A percentile compares a stretch with the other conserved stretches of the same genome.
Evolutionary conservation across 129 eudicot species (phyloP).

Genomic region (Silybum marianum): DNA sequence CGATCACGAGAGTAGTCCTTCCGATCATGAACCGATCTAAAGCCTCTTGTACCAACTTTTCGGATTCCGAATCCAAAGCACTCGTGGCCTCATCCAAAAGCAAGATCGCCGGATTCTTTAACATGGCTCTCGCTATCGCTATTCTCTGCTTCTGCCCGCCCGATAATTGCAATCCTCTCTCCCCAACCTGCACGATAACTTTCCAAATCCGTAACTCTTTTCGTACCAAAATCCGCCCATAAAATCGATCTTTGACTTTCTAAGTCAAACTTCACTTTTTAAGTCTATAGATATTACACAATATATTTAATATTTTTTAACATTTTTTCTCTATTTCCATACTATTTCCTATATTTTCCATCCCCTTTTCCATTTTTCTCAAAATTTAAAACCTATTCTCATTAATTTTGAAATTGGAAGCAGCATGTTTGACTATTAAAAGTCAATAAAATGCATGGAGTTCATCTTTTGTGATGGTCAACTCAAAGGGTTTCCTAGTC

Average conservation of each 20-base stretch:
- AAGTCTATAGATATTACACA: background rate
- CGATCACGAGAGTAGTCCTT: conserved; percentile 91
- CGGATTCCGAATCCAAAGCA: conserved; percentile 95
- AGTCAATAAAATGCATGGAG: conserved; percentile 17
- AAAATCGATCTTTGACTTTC: background rate
- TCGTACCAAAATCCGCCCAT: background rate
- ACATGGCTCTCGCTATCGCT: conserved; percentile 96
- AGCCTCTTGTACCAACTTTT: conserved; percentile 94
- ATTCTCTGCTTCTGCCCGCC: conserved; percentile 99
- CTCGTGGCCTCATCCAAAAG: conserved; percentile 98
- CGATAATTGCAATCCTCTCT: conserved; percentile 90
- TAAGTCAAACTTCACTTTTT: background rate
- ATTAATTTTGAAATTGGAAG: background rate
- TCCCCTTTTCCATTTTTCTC: background rate
- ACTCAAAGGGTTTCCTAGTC: conserved; percentile 32
- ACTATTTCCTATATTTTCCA: background rate
- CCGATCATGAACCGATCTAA: conserved; percentile 96
- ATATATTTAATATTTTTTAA: background rate
- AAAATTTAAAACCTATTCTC: background rate
- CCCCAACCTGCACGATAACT: conserved; percentile 70
- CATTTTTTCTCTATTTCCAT: background rate
- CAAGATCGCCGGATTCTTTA: conserved; percentile 89
- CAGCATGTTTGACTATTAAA: conserved; percentile 16
- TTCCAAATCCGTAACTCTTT: background rate
- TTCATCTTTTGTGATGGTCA: conserved; percentile 12